phyloP scores from a whole-genome alignment of 371 early-diverging fungal genomes.

The Rhizopus sp. region DNA sequence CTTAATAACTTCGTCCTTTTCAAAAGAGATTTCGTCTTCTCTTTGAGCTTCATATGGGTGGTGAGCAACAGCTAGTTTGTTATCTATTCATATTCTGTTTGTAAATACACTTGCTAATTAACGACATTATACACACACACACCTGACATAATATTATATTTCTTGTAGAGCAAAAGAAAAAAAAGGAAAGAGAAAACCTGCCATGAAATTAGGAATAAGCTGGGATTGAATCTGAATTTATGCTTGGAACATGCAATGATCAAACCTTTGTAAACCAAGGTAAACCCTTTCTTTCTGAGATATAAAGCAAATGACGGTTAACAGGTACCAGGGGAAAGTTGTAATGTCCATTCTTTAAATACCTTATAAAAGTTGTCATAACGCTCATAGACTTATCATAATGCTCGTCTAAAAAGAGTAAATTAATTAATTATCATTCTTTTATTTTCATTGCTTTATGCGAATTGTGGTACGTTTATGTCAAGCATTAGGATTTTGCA shows the following conservation, averaged over 20 bases:
- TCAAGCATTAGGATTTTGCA: too few relatives aligned
- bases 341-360: too few relatives aligned
- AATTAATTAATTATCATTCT: too few relatives aligned
- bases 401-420: too few relatives aligned
- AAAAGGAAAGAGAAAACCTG: constrained; percentile 4
- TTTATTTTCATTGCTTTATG: too few relatives aligned
- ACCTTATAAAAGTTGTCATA: too few relatives aligned
- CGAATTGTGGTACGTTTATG: too few relatives aligned
- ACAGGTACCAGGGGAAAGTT: too few relatives aligned
- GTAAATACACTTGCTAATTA: neutral
- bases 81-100: constrained; percentile 2
- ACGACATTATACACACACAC: neutral
- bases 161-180: neutral
- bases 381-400: too few relatives aligned
- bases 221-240: neutral
- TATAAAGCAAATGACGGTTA: too few relatives aligned
- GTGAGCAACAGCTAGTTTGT: constrained; percentile 28
- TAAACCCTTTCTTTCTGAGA: too few relatives aligned
- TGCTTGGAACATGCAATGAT: neutral
- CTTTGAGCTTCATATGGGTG: constrained; percentile 49
- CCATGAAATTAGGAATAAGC: neutral
- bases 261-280: too few relatives aligned
- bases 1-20: constrained; percentile 54
- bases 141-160: constrained; percentile 1
- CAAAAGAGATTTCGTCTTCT: constrained; percentile 65